Base-by-base conservation (phyloP, 352 stramenopile genomes). In the Globisporangium echinulatum region DNA sequence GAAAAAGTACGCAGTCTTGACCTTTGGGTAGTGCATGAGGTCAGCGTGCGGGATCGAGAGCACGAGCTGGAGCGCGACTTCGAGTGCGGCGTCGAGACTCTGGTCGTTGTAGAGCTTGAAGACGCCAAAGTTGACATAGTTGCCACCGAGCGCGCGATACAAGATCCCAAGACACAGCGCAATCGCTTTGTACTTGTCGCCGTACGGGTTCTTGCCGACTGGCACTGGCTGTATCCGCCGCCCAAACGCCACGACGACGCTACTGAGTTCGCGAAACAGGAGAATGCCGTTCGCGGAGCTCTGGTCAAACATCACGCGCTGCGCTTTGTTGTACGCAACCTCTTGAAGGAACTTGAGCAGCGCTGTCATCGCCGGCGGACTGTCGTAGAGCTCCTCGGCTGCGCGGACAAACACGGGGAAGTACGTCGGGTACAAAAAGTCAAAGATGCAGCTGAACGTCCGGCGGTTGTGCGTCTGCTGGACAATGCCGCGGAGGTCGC, bases 61-160 rank as follows among this genome's bases (percentile, higher is more conserved):
- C 42, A 95, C 85, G 67, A 99, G 83, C 65, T 98, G 88, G 60
- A 99, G 64, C 15, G 89, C 92, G 37, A 98, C 66, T 67, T 99
- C 93, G 25, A 99, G 70, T 19, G 96, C 91, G 70, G 95, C 97
- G 59, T 99, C 93, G 44, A 92, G 68, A 33, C 85, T 93, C 65
- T 93, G 81, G 77, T 99, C 97, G 64, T 98, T 97, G 78, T 99
- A 99, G 46, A 99, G 77, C 68, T 97, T 92, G 76, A 99, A 99
- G 25, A 99, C 97, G 58, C 97, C 97, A 73, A 99, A 99, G 70
- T 98, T 99, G 54, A 99, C 96, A 70, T 99, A 99, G 66, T 98
- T 98, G 33, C 97, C 97, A 54, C 85, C 85, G 33, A 94, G 62
- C 11, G 82, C 81, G 40, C 85, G 81, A 61, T 91, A 94, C 25